phyloP scores from a whole-genome alignment of 2,329 filamentous ascomycete species.

The Stemphylium lycopersici region DNA sequence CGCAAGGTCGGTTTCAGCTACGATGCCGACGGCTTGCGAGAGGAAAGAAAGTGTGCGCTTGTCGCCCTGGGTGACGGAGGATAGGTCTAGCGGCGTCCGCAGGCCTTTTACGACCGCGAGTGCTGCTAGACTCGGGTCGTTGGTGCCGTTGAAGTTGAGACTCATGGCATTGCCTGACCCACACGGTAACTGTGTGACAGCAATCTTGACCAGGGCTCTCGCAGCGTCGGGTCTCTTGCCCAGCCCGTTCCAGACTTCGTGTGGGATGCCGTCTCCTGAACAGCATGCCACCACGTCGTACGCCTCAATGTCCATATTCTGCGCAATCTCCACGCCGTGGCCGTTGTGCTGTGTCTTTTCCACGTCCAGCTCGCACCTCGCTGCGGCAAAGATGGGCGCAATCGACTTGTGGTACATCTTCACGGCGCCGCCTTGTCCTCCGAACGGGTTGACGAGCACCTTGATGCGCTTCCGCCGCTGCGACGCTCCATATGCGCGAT shows the following conservation, averaged over 20 bases:
- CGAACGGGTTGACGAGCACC: constrained; percentile 88
- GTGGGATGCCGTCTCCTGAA: constrained; percentile 88
- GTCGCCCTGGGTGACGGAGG: constrained; percentile 84
- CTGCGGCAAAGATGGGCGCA: constrained; percentile 81
- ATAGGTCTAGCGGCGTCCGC: constrained; percentile 81
- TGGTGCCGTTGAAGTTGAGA: constrained; percentile 84
- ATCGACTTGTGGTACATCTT: constrained; percentile 77
- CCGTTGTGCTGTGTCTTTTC: constrained; percentile 73
- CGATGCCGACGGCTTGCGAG: constrained; percentile 85
- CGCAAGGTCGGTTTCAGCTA: constrained; percentile 87
- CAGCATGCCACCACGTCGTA: constrained; percentile 88
- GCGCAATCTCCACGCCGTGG: constrained; percentile 78
- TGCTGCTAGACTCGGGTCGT: constrained; percentile 75
- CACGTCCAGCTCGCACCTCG: constrained; percentile 76
- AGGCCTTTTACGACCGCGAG: constrained; percentile 86
- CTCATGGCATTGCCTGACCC: constrained; percentile 95
- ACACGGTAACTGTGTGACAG: constrained; percentile 86
- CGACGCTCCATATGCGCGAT: constrained; percentile 72
- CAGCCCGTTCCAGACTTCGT: constrained; percentile 95
- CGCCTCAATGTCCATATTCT: constrained; percentile 75
- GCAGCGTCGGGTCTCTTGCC: constrained; percentile 76
- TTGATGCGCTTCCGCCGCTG: constrained; percentile 79
- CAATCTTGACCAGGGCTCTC: constrained; percentile 74
- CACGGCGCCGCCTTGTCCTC: constrained; percentile 78
- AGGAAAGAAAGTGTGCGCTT: constrained; percentile 82